Evolutionary conservation across 306 rosid species (phyloP).

Genomic region (Trichosanthes truncata): DNA sequence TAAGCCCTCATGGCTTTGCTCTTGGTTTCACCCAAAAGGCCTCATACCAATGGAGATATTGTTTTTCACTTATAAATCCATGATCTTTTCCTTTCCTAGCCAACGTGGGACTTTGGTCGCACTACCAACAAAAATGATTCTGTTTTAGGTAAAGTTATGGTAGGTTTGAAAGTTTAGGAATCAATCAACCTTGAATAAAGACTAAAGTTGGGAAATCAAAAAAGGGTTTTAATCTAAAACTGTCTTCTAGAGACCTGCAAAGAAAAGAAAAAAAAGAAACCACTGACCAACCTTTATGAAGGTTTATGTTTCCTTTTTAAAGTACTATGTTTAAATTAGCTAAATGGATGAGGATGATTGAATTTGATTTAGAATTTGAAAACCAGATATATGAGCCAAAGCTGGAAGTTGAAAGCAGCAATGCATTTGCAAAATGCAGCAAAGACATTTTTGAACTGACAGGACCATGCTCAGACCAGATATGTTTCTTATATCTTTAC

Average conservation of each 20-base stretch:
- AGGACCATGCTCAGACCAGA: conserved; percentile 7
- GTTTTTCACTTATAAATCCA: no score
- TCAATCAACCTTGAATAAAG: not conserved
- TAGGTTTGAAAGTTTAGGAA: no score
- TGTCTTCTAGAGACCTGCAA: not conserved
- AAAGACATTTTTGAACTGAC: not conserved
- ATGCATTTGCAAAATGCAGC: not conserved
- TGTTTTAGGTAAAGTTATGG: no score
- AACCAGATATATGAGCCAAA: conserved; percentile 6
- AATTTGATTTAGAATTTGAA: not conserved
- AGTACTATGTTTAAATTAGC: not conserved
- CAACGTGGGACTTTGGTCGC: no score
- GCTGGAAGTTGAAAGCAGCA: not conserved
- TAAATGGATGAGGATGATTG: not conserved
- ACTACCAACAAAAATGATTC: no score
- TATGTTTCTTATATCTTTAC: not conserved
- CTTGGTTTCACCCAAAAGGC: no score
- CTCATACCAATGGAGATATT: no score
- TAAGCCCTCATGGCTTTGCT: no score
- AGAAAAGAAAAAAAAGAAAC: not conserved
- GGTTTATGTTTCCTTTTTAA: not conserved
- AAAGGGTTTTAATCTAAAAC: not conserved
- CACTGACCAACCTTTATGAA: not conserved
- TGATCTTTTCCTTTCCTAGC: no score
- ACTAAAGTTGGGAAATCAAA: not conserved